phyloP scores from a whole-genome alignment of 1,139 yeast species.

The Suhomyces yuchorum region DNA sequence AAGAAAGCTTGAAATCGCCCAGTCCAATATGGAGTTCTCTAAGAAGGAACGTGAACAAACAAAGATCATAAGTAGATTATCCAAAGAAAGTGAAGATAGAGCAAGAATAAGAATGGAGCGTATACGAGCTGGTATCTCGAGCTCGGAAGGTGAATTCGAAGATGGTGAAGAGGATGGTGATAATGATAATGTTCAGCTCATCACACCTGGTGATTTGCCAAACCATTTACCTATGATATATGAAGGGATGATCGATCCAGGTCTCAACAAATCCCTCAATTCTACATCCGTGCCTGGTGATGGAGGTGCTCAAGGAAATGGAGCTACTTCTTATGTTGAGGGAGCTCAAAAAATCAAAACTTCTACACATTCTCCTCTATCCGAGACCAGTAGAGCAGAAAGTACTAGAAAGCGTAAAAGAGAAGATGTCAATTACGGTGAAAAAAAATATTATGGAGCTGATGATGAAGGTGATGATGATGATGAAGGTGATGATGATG shows the following conservation, averaged over 20 bases:
- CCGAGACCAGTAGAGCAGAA: too few relatives aligned
- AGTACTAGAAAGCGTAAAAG: too few relatives aligned
- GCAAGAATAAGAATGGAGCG: not conserved
- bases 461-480: not conserved
- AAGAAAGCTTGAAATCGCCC: not conserved
- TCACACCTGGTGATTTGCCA: not conserved
- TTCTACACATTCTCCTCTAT: too few relatives aligned
- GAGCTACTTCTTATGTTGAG: not conserved
- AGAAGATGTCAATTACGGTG: too few relatives aligned
- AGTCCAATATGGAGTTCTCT: not conserved
- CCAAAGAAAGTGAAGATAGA: not conserved
- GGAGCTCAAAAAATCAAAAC: too few relatives aligned
- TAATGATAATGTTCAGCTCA: not conserved
- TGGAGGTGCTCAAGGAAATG: not conserved
- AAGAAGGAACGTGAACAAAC: not conserved
- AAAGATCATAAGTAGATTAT: not conserved
- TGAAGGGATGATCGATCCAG: not conserved
- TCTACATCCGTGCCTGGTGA: not conserved
- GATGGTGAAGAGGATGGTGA: not conserved
- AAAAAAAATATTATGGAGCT: not conserved
- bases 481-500: not conserved
- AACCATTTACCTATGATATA: not conserved
- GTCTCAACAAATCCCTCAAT: not conserved
- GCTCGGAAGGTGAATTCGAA: not conserved
- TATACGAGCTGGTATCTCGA: not conserved